These are phyloP conservation scores for Coix lacrymajobi DNA, from an alignment of 176 grass and related monocot species.

Conservation along the genomic window DNA sequence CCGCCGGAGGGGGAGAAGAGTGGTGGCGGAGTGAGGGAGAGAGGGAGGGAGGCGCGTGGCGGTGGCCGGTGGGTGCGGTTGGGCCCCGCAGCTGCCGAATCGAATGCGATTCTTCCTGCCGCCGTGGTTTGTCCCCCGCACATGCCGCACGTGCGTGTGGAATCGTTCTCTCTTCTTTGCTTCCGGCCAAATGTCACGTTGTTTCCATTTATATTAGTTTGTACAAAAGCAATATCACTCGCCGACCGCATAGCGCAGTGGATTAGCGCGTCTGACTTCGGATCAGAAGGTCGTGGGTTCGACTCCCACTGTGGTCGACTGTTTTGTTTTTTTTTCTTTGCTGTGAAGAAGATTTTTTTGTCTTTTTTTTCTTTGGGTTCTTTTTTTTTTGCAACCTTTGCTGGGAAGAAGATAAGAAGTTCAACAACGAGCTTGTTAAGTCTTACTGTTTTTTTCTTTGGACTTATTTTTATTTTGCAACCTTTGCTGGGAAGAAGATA, in stretches of 20 bases:
- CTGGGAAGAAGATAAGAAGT: neutral
- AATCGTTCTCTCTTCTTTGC: neutral
- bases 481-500: neutral
- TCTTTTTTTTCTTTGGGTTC: neutral
- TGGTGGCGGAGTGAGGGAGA: neutral
- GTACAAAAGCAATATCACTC: fast-evolving
- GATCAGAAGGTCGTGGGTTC: slow-evolving; percentile 99
- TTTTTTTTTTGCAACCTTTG: neutral
- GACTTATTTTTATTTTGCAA: neutral
- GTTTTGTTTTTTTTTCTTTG: too few relatives aligned
- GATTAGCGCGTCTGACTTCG: slow-evolving; percentile 99
- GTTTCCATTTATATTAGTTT: fast-evolving
- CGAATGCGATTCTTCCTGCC: slow-evolving; percentile 24
- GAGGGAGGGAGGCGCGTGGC: neutral
- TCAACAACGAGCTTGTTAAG: too few relatives aligned
- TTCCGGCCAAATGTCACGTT: neutral
- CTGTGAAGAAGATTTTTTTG: too few relatives aligned
- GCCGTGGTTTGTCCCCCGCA: slow-evolving; percentile 15
- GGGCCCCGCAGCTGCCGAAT: neutral
- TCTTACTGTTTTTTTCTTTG: too few relatives aligned
- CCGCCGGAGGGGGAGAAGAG: slow-evolving; percentile 16
- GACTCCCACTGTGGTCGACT: slow-evolving; percentile 95
- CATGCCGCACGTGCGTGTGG: slow-evolving; percentile 43
- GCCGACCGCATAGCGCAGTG: slow-evolving; percentile 98
- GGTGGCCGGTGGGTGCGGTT: slow-evolving; percentile 4